Base-by-base conservation (phyloP, 83 land plant genomes). In the Isoetes engelmannii region DNA sequence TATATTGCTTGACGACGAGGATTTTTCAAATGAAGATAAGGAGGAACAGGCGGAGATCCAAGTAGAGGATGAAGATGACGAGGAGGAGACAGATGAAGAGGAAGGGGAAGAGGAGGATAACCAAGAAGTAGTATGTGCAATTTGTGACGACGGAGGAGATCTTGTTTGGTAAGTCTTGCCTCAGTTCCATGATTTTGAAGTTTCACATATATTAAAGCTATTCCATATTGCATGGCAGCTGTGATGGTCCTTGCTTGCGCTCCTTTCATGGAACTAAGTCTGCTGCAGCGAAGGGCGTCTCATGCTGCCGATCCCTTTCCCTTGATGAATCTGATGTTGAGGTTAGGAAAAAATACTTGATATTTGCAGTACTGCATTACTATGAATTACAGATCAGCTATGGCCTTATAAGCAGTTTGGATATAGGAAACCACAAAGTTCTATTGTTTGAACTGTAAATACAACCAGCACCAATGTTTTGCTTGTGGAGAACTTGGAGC, bases 181-280 rank as follows among this genome's bases (percentile, higher is more conserved):
- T 13, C 8, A 18, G 9, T 13, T 59, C 37, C 1, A 59, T 19
- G 13, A 8, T 18, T 2, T 8, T 8, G 18, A 7, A 18, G 18
- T 8, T 15, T 1, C 13, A 59, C 62, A 7, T 59, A 15, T 15
- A 37, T 7, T 2, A 2, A 3, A 2, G 62, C n/a, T 9, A 8
- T 59, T 65, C 49, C 49, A 53, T 7, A 6, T 63, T 44, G 18
- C 7, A 6, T 5, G 46, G 49, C 48, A 65, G 68, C 9, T 65
- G 68, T 65, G 68, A 65, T 47, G 68, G 68, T 21, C 68, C 68
- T 47, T 65, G 68, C 4, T 12, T 65, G 68, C n/a, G 68, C 9
- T 65, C 68, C 9, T 65, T 65, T 17, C 68, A 65, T 65, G 7
- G 47, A 5, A 45, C 47, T 5, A 65, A 65, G 51, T 49, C 37